Percentiles rank a stretch among this genome's conserved stretches.
These are phyloP conservation scores for Cruciata laevipes DNA, from an alignment of 257 asterid genomes.

Conservation along the genomic window DNA sequence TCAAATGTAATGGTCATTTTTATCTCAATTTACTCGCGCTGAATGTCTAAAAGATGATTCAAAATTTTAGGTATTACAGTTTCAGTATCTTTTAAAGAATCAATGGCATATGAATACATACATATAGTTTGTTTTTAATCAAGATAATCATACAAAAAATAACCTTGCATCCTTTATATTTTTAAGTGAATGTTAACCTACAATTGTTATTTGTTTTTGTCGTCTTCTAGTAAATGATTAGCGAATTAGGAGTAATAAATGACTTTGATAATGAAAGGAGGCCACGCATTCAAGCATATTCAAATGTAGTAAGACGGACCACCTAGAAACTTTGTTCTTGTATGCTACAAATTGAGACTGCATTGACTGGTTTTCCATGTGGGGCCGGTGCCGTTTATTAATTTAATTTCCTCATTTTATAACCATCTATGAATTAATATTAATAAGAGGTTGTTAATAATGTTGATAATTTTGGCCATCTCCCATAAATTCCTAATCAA, in stretches of 20 bases:
- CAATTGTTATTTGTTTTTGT: background rate
- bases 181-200: no score
- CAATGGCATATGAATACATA: no score
- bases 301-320: conserved; percentile 52
- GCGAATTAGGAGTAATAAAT: no score
- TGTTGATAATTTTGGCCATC: conserved; percentile 16
- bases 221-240: conserved; percentile 7
- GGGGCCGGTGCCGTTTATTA: background rate
- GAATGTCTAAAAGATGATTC: no score
- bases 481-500: conserved; percentile 3
- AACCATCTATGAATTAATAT: background rate
- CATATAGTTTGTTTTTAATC: no score
- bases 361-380: conserved; percentile 23
- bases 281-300: conserved; percentile 21
- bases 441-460: conserved; percentile 19
- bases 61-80: no score
- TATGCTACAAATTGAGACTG: conserved; percentile 28
- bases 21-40: no score
- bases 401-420: no score
- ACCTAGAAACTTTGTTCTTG: conserved; percentile 36
- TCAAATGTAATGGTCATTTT: no score
- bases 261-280: background rate
- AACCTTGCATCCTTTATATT: no score
- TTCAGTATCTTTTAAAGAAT: no score
- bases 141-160: no score